Base-by-base conservation (phyloP, 208 protist species). In the Crithidia acanthocephali region DNA sequence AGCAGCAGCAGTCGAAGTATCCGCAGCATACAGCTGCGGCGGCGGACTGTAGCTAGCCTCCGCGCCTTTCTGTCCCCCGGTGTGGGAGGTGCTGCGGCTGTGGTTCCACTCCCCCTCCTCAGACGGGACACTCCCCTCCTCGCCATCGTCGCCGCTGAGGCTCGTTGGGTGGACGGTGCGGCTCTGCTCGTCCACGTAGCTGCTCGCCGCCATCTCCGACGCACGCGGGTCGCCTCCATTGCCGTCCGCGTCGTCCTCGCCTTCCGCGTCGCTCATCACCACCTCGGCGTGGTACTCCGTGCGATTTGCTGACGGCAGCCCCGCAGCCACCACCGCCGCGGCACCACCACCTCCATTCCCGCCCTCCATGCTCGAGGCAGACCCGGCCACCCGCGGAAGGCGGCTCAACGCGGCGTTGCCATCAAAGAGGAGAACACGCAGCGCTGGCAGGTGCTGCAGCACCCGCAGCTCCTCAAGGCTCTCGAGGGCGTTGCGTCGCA, bases 401-500 rank as follows among this genome's bases (percentile, higher is more conserved):
- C 68, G 40, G 27, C 30, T 20, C 2, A 69, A 33, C 5, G 16
- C 56, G 23, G 8, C 79, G 70, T 95, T 92, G 13, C 76, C 79
- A 11, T 74, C 45, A 48, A 92, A 63, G 27, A 33, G 63, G 11
- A 91, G 32, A 9, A 66, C 44, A 40, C 85, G 77, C 35, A 91
- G 74, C 22, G 72, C 76, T 27, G 42, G 33, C 15, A 87, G 61
- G 13, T 11, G 13, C 8, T 51, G 50, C 45, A 66, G 57, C n/a
- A 48, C 63, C n/a, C 51, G 48, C 22, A 53, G 33, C 67, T 76
- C 70, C 16, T 58, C 27, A 28, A 83, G 48, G 7, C 65, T 65
- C 0, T 30, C 30, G n/a, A 84, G 32, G 20, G 20, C 59, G 60
- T 74, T 76, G 13, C 37, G 23, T 10, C 72, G 27, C 6, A 78